Conservation (phyloP, 306 rosid species). For the Acacia melanoxylon region DNA sequence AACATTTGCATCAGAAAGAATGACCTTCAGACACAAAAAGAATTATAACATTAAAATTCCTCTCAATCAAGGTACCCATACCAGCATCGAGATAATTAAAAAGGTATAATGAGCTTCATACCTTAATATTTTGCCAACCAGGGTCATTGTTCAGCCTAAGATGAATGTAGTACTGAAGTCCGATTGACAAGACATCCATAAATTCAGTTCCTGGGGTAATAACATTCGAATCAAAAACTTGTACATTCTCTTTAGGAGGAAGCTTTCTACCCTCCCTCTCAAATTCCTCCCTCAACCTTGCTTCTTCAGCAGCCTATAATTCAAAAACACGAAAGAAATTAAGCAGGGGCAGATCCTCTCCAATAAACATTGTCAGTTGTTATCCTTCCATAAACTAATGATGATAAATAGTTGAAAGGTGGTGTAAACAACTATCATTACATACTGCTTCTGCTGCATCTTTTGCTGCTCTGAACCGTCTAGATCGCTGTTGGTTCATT, state of each 20-base stretch:
- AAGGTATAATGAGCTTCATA: conserved; percentile 30
- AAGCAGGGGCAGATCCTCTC: not conserved
- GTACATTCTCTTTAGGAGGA: conserved; percentile 77
- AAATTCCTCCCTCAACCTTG: conserved; percentile 82
- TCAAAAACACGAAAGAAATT: conserved; percentile 17
- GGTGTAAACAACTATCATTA: conserved; percentile 34
- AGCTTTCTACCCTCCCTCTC: conserved; percentile 97
- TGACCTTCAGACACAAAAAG: conserved; percentile 56
- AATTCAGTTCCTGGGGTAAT: conserved; percentile 98
- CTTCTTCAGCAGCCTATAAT: conserved; percentile 85
- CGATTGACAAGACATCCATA: conserved; percentile 88
- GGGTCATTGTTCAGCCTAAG: conserved; percentile 94
- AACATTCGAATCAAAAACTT: conserved; percentile 85
- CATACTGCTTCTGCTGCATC: conserved; percentile 92
- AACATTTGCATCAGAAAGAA: conserved; percentile 99
- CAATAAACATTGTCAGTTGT: not conserved
- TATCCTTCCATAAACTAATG: not conserved
- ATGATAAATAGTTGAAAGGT: not conserved
- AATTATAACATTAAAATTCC: conserved; percentile 14
- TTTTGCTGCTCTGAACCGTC: conserved; percentile 95
- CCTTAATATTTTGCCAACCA: conserved; percentile 94
- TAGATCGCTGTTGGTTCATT: conserved; percentile 95
- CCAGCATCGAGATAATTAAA: conserved; percentile 12
- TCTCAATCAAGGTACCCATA: not conserved
- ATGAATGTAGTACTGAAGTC: conserved; percentile 95